Evolutionary conservation across 2,329 filamentous ascomycete species (phyloP), one percentile per base, ranked within the genome.

Genomic region (Tricladium varicosporioides): DNA sequence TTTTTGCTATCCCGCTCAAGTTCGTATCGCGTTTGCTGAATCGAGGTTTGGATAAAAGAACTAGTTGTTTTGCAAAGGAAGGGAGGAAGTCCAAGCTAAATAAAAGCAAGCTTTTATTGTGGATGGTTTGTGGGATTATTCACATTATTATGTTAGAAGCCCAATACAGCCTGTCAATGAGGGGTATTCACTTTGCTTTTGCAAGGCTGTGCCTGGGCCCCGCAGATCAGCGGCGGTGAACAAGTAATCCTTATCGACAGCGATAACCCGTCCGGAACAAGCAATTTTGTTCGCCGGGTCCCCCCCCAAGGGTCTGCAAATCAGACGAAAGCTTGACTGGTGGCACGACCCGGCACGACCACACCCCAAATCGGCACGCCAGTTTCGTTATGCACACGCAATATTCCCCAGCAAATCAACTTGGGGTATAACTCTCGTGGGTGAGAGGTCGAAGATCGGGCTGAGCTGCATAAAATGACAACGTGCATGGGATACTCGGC

Each of bases 231-330:
- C 9, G 42, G 56, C 51, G 53, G 57, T 56, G 57, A 56, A 56
- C 44, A 56, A 56, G 53, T 48, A 56, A 50, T 19, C 53, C 55
- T 60, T 56, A 60, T 60, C 56, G 58, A 58, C 50, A 53, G 42
- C 42, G 46, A 56, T 19, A 45, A 19, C 50, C 44, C 42, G 47
- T 48, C 40, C 42, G n/a, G 36, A 40, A 57, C 50, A 55, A 50
- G 52, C 52, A 55, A 58, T 31, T 52, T 48, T 43, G 50, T 27
- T 22, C 13, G 19, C 44, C 15, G 33, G 27, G 14, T 13, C 11
- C 32, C 13, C 32, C 13, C 22, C 22, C 22, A 27, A 27, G 22
- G 22, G 22, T 7, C n/a, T 11, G 15, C 48, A 27, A 16, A 10
- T 44, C 32, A 19, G 14, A 8, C 5, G 15, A 44, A 18, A 31